Evolutionary conservation across 1,139 yeast genomes (phyloP).

Genomic region (Schwanniomyces etchellsii): DNA sequence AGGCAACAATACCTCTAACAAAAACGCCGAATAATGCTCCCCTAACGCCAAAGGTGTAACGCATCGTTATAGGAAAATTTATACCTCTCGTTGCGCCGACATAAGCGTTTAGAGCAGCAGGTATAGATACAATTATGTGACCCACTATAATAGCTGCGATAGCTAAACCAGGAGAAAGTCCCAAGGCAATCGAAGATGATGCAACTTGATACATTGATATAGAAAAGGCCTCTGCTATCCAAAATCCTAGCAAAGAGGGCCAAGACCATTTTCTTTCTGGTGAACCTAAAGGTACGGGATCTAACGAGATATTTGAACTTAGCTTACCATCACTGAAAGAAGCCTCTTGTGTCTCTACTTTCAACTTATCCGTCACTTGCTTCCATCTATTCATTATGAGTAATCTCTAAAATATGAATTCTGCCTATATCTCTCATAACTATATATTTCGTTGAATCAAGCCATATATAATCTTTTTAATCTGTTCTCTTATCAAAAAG

Average conservation of each 20-base stretch:
- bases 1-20: background rate
- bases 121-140: background rate
- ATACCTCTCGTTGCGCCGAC: background rate
- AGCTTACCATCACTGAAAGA: too few relatives aligned
- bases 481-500: too few relatives aligned
- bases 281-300: background rate
- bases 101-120: background rate
- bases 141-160: background rate
- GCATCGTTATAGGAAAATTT: background rate
- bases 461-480: too few relatives aligned
- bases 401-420: too few relatives aligned
- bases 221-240: background rate
- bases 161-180: background rate
- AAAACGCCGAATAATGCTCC: background rate
- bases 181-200: background rate
- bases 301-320: too few relatives aligned
- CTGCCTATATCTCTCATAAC: too few relatives aligned
- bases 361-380: too few relatives aligned
- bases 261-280: background rate
- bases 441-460: too few relatives aligned
- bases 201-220: background rate
- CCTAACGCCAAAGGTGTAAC: background rate
- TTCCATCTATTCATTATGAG: too few relatives aligned
- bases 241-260: background rate
- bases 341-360: too few relatives aligned